Evolutionary conservation across 2,329 filamentous ascomycete genomes (phyloP), one percentile per base, ranked within the genome.

Genomic region (Exophiala viscosa): DNA sequence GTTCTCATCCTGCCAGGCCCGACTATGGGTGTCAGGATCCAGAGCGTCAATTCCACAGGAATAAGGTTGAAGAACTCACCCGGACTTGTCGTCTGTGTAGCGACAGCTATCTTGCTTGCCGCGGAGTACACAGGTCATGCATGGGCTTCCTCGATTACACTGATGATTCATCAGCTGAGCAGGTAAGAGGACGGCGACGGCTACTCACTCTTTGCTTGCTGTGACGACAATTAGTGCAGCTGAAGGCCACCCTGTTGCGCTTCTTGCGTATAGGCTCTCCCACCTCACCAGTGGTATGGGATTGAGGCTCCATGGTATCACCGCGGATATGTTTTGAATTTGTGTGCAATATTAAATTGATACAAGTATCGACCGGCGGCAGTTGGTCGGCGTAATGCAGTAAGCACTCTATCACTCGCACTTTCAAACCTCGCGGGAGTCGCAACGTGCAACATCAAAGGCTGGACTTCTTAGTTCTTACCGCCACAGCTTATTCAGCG

Each of bases 151-250:
- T 28, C 49, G 45, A 28, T 52, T 52, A 18, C 49, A 52, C 44
- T 52, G 14, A 11, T 20, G 6, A 10, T 20, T 3, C 17, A 14
- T 40, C 3, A 40, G 38, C 38, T 5, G 11, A 34, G 8, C 15
- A 23, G 14, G 13, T 8, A 5, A n/a, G 13, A 38, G 17, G 18
- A 14, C 33, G 9, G 18, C 17, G 14, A 13, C 5, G 10, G 40
- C 1, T 4, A 45, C 10, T 11, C n/a, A 51, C 48, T 35, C 45
- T 52, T 20, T 52, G 49, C 20, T 52, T 52, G 36, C 43, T 52
- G 17, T 52, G 49, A 38, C 49, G 49, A 18, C 49, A 52, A 15
- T 52, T 52, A 10, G 49, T 52, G 38, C 49, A 52, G 23, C 49
- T 52, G 36, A 52, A 52, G 1, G 49, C 46, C 33, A 52, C 41